Evolutionary conservation across 371 early-diverging fungal species (phyloP), one percentile per base, ranked within the genome.

Genomic region (Capniomyces stellatus): DNA sequence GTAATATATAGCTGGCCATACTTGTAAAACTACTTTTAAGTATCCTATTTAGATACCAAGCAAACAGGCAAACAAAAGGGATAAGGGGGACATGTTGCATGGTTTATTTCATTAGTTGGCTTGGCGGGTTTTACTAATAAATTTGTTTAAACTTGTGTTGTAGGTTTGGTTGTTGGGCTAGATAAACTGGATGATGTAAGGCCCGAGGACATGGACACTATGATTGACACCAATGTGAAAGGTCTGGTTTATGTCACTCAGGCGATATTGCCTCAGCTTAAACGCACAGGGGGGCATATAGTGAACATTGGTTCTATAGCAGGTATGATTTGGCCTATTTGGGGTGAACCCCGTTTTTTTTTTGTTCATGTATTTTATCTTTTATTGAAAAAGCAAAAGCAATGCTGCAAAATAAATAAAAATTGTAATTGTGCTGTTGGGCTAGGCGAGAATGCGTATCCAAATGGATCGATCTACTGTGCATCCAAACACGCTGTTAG

Each of bases 191-290:
- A 68, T 29, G 71, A 75, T 2, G 74, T 83, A 2, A 57, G 68
- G 3, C 71, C 71, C 23, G 75, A 77, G 0, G 80, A 73, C 12
- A 73, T 86, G 57, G 83, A 92, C 57, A 72, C 76, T 43, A 87
- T 92, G 80, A 58, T 95, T 42, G 83, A 85, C 48, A 92, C 92
- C 39, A 95, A 95, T 61, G 78, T 94, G 58, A 90, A 91, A 62
- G 92, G 87, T 1, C 66, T 85, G 0, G 61, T 84, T 8, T 78
- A 78, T 51, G 77, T 82, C 4, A 87, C 87, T 13, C 81, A 89
- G 54, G 85, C 87, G 0, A 71, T 89, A 13, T 59, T 93, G 12
- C 85, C 83, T 1, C 67, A 72, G 2, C 89, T 95, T 88, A 85
- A 81, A 64, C 65, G 69, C 30, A 71, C 82, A 0, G 21, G 35